Percentiles rank a stretch among this genome's conserved stretches.
Evolutionary conservation across 2,329 filamentous ascomycete species (phyloP).

Genomic region (Macrophomina tecta): DNA sequence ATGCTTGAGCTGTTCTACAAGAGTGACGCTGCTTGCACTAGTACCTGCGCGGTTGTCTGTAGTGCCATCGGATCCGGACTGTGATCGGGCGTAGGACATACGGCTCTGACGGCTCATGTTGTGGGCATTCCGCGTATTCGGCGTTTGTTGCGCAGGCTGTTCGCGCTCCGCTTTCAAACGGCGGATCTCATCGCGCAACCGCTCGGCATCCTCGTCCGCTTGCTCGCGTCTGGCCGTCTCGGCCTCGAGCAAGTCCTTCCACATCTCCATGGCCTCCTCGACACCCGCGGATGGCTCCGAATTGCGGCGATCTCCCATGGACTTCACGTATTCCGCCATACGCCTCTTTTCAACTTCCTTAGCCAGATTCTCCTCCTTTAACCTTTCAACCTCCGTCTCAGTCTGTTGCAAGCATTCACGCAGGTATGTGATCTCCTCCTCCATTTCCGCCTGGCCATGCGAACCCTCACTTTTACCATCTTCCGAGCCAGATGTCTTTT

Average conservation of each 20-base stretch:
- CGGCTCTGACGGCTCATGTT: constrained; percentile 46
- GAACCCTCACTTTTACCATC: constrained; percentile 61
- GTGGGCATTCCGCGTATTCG: constrained; percentile 42
- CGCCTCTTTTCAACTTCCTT: constrained; percentile 86
- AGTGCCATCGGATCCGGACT: constrained; percentile 47
- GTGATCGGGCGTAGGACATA: constrained; percentile 45
- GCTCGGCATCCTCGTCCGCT: constrained; percentile 85
- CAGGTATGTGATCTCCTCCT: constrained; percentile 85
- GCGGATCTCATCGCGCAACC: constrained; percentile 82
- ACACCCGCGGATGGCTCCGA: constrained; percentile 45
- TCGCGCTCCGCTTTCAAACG: constrained; percentile 61
- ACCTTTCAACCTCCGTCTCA: constrained; percentile 79
- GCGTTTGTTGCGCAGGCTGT: constrained; percentile 40
- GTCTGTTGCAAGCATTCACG: constrained; percentile 86
- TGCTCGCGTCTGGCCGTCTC: constrained; percentile 90
- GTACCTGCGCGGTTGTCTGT: constrained; percentile 60
- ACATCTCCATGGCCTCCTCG: constrained; percentile 70
- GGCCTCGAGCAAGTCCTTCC: constrained; percentile 92
- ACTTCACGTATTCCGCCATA: constrained; percentile 79
- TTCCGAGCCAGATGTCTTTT: constrained; percentile 47
- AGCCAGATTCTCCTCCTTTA: constrained; percentile 76
- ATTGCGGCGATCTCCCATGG: constrained; percentile 57
- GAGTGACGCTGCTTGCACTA: constrained; percentile 61
- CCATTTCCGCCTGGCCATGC: constrained; percentile 69
- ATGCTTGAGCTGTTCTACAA: constrained; percentile 86